Evolutionary conservation across 2,329 filamentous ascomycete species (phyloP).

Genomic region (Alternaria dauci): DNA sequence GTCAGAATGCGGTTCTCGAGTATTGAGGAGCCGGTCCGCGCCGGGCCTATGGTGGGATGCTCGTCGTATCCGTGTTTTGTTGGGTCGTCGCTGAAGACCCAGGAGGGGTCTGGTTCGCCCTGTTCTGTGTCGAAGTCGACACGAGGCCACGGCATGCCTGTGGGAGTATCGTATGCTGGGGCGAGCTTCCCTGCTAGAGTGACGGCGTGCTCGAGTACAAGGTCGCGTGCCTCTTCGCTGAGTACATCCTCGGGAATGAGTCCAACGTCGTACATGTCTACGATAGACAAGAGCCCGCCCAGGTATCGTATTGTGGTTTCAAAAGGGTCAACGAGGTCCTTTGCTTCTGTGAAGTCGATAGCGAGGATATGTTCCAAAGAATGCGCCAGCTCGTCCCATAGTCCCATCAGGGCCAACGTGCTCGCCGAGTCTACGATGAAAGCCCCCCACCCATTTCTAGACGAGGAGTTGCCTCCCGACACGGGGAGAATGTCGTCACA

Average conservation of each 20-base stretch:
- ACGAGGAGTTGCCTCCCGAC: conserved; percentile 46
- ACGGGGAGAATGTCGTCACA: conserved; percentile 52
- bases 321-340: conserved; percentile 52
- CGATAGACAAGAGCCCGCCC: conserved; percentile 51
- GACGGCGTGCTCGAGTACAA: conserved; percentile 50
- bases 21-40: conserved; percentile 55
- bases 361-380: conserved; percentile 51
- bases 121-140: conserved; percentile 52
- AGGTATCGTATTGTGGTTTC: conserved; percentile 55
- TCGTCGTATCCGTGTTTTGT: conserved; percentile 44
- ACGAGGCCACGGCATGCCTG: conserved; percentile 57
- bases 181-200: conserved; percentile 49
- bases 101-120: conserved; percentile 44
- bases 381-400: conserved; percentile 54
- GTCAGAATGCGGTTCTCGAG: conserved; percentile 55
- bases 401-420: conserved; percentile 53
- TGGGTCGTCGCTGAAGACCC: conserved; percentile 38
- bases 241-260: conserved; percentile 49
- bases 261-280: conserved; percentile 54
- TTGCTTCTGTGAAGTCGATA: conserved; percentile 48
- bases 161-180: conserved; percentile 53
- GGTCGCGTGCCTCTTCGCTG: conserved; percentile 39
- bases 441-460: conserved; percentile 54
- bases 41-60: conserved; percentile 52
- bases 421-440: conserved; percentile 54